These are phyloP conservation scores for Brettanomyces sp. DNA, from an alignment of 805 yeast genomes.

Conservation along the genomic window DNA sequence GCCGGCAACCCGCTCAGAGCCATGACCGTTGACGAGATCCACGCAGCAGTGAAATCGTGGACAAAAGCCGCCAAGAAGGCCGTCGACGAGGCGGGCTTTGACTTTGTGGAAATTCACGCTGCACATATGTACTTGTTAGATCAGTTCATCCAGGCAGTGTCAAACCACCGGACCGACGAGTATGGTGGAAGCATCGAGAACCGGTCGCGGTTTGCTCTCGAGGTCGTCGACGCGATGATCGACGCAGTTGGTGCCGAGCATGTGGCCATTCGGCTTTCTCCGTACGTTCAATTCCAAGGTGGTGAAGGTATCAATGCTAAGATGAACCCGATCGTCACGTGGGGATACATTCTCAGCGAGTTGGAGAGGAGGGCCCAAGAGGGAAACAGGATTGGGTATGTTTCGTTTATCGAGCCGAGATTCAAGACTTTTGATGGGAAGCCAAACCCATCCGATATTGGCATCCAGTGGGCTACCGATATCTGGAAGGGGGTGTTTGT, in stretches of 20 bases:
- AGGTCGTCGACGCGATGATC: constrained; percentile 41
- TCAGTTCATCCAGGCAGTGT: constrained; percentile 28
- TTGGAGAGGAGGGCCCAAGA: constrained; percentile 28
- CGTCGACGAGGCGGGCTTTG: constrained; percentile 29
- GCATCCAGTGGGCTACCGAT: constrained; percentile 10
- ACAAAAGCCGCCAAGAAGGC: constrained; percentile 35
- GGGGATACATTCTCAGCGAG: constrained; percentile 30
- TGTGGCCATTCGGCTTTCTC: constrained; percentile 42
- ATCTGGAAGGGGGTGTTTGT: constrained; percentile 15
- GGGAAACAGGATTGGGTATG: constrained; percentile 19
- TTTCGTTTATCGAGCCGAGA: constrained; percentile 25
- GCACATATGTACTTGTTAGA: constrained; percentile 33
- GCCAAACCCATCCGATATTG: constrained; percentile 3
- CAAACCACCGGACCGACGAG: constrained; percentile 32
- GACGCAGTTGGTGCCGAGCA: constrained; percentile 44
- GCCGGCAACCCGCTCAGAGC: constrained; percentile 38
- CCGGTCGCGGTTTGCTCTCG: constrained; percentile 30
- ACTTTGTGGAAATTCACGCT: constrained; percentile 32
- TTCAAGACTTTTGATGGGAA: constrained; percentile 14
- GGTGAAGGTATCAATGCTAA: constrained; percentile 23
- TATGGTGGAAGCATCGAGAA: constrained; percentile 37
- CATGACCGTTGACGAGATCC: constrained; percentile 31
- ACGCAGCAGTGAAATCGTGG: constrained; percentile 31
- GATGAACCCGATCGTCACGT: constrained; percentile 16
- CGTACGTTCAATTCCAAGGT: constrained; percentile 33